phyloP scores from a whole-genome alignment of 768 basidiomycete species.

The Ramaria sp. region DNA sequence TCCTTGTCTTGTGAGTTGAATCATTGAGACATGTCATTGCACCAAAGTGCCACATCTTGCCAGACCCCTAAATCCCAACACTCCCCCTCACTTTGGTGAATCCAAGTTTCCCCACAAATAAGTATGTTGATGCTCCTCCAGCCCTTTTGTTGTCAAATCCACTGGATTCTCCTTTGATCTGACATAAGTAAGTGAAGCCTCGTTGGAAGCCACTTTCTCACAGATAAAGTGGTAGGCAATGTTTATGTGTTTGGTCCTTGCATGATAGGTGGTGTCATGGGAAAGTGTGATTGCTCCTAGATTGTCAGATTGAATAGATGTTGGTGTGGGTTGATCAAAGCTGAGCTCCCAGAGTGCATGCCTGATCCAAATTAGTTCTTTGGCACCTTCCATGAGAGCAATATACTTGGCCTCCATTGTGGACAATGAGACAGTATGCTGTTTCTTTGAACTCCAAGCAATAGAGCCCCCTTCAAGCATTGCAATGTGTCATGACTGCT shows the following conservation, averaged over 20 bases:
- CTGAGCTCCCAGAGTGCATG: constrained; percentile 12
- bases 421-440: constrained; percentile 6
- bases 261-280: constrained; percentile 25
- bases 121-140: background rate
- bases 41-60: too few relatives aligned
- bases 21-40: too few relatives aligned
- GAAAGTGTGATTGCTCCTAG: constrained; percentile 17
- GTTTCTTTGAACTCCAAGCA: constrained; percentile 8
- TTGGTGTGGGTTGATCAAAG: constrained; percentile 7
- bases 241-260: constrained; percentile 33
- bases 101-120: background rate
- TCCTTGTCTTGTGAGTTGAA: too few relatives aligned
- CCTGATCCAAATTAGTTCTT: constrained; percentile 10
- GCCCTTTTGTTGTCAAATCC: constrained; percentile 30
- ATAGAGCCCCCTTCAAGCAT: too few relatives aligned
- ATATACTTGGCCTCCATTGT: constrained; percentile 19
- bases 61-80: too few relatives aligned
- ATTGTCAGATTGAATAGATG: constrained; percentile 16
- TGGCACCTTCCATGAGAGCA: constrained; percentile 12
- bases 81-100: background rate
- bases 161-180: constrained; percentile 25
- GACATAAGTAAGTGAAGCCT: constrained; percentile 21
- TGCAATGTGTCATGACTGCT: constrained; percentile 4
- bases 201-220: constrained; percentile 20
- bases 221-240: constrained; percentile 29